Base-by-base conservation (phyloP, 495 filamentous ascomycete species). In the Penicillium cataractarum region DNA sequence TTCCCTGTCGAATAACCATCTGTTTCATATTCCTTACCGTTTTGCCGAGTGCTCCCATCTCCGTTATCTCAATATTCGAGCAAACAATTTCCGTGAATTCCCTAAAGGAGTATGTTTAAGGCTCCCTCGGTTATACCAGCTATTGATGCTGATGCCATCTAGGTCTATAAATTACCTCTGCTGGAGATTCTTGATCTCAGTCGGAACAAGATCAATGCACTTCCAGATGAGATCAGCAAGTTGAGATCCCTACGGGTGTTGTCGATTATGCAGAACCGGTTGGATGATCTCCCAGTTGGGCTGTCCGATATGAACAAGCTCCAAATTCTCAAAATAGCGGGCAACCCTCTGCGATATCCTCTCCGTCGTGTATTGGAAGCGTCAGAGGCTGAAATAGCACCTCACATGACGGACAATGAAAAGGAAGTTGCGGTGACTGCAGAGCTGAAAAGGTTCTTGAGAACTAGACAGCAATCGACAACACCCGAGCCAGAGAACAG, bases 111-210 rank as follows among this genome's bases (percentile, higher is more conserved):
- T 97, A 82, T 76, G 89, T 82, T 57, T 29, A 35, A 13, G 19
- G 51, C 35, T 27, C n/a, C 27, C 6, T 26, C 13, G 66, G 15
- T 27, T 40, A 4, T 15, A n/a, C n/a, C n/a, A 19, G 7, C 15
- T 3, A 21, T 21, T 67, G 56, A 68, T 64, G 62, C 60, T 55
- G 48, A 76, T 72, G 6, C 64, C 54, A 9, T 65, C 3, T 24
- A 89, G 87, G 83, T 97, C 39, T 91, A 93, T 68, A 87, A 92
- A 69, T 80, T 98, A 57, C 87, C 89, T 19, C 88, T 92, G 17
- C 86, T 97, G 32, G 93, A 98, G 73, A 96, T 97, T 57, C 83
- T 98, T 49, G 94, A 98, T 78, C 80, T 98, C 17, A 92, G 93
- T 68, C 82, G 88, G 55, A 98, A 98, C 69, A 90, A 89, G 68